Evolutionary conservation across 441 rosid species (phyloP), one percentile per base, ranked within the genome.

Genomic region (Brassica balearica): DNA sequence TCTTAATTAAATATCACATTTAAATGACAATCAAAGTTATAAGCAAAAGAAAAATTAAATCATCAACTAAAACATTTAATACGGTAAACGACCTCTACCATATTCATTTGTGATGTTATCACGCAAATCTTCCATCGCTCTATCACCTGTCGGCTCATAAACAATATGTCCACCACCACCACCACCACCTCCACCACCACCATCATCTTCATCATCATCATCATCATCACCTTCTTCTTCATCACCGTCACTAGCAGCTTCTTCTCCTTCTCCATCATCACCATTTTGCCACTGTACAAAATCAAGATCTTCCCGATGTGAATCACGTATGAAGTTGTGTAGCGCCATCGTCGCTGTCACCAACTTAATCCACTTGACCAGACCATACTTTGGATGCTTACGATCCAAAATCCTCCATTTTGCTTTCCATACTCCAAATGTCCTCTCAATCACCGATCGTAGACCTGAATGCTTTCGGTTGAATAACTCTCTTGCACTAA

Each of bases 331-430:
- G 32, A 60, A 60, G 36, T 60, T 60, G 8, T 60, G 34, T 22
- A 60, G 34, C n/a, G 20, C 5, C 43, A 62, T 27, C 1, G 41
- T 6, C 0, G 19, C 3, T 23, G 58, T 51, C 14, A n/a, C 58
- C 2, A 51, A 2, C 19, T 23, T 62, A 1, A 62, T 27, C 66
- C 46, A 64, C 10, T 64, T 27, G 7, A 0, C 6, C 20, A 64
- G 15, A n/a, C 11, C 46, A 64, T 64, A 64, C n/a, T 64, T 64
- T n/a, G 46, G 68, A 20, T 64, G 68, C 12, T 29, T n/a, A 64
- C 68, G 68, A 14, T 64, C 68, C 17, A 64, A 32, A 23, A 60
- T 60, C 2, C 15, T 60, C 64, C 48, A 41, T 41, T 60, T 60
- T 60, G 64, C 14, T 23, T 64, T 64, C 22, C 68, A 64, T 14